Evolutionary conservation across 768 basidiomycete species (phyloP).

Genomic region (Russula abietina): DNA sequence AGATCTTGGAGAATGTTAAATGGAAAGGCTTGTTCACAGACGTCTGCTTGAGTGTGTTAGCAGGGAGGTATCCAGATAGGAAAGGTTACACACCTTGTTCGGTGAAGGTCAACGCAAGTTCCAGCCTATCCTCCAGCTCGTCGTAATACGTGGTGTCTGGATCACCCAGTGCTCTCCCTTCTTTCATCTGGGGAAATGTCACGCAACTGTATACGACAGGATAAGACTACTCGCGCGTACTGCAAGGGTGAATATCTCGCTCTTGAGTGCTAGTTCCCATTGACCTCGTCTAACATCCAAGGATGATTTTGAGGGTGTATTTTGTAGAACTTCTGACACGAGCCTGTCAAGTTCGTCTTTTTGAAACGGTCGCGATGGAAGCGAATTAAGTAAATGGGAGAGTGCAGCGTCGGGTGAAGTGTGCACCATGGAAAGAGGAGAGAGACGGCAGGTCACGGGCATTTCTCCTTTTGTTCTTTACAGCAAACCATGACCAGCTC

Average conservation of each 20-base stretch:
- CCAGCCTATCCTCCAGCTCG: conserved; percentile 54
- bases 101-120: conserved; percentile 69
- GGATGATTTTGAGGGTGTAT: conserved; percentile 28
- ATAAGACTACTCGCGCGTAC: conserved; percentile 34
- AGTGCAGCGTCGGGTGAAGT: conserved; percentile 22
- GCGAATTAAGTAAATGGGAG: conserved; percentile 9
- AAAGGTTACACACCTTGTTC: conserved; percentile 53
- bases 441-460: not conserved
- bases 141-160: conserved; percentile 53
- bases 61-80: not conserved
- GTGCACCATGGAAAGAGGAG: conserved; percentile 15
- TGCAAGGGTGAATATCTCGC: conserved; percentile 65
- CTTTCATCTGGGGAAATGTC: conserved; percentile 45
- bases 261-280: conserved; percentile 70
- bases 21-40: conserved; percentile 70
- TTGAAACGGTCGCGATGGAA: conserved; percentile 17
- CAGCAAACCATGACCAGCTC: not conserved
- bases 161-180: conserved; percentile 58
- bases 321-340: conserved; percentile 19
- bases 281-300: conserved; percentile 59
- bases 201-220: not conserved
- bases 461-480: not conserved
- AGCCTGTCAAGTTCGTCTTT: conserved; percentile 18
- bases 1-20: conserved; percentile 74
- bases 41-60: conserved; percentile 42